phyloP scores from a whole-genome alignment of 2,329 filamentous ascomycete genomes.

The Emergomyces africanus region DNA sequence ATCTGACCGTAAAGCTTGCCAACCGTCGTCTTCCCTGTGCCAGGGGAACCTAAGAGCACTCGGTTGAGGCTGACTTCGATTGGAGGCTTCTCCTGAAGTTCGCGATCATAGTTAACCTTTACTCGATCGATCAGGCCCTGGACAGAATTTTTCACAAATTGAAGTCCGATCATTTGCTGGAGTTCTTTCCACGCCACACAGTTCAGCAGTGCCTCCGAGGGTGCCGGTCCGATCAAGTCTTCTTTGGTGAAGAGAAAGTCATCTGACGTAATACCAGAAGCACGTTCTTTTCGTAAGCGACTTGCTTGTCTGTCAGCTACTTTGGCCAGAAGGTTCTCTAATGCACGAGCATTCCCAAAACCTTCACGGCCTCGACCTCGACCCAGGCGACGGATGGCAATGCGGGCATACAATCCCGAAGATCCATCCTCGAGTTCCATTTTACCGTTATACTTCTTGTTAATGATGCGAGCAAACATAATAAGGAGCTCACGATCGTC shows the following conservation, averaged over 20 bases:
- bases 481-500: slow-evolving; percentile 48
- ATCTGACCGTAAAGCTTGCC: slow-evolving; percentile 61
- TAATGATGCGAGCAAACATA: slow-evolving; percentile 47
- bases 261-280: slow-evolving; percentile 32
- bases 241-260: slow-evolving; percentile 50
- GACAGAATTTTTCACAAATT: slow-evolving; percentile 50
- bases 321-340: slow-evolving; percentile 48
- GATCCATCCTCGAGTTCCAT: slow-evolving; percentile 51
- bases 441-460: slow-evolving; percentile 37
- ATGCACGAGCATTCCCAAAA: slow-evolving; percentile 59
- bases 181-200: slow-evolving; percentile 48
- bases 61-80: slow-evolving; percentile 53
- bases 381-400: slow-evolving; percentile 50
- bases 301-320: slow-evolving; percentile 48
- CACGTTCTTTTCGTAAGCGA: slow-evolving; percentile 40
- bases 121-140: slow-evolving; percentile 47
- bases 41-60: slow-evolving; percentile 58
- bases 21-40: slow-evolving; percentile 65
- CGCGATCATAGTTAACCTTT: slow-evolving; percentile 51
- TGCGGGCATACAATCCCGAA: slow-evolving; percentile 50
- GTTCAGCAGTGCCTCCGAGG: slow-evolving; percentile 37
- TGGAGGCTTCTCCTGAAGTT: slow-evolving; percentile 47
- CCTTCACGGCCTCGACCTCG: slow-evolving; percentile 50
- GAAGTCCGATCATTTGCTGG: slow-evolving; percentile 46
- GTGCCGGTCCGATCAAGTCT: slow-evolving; percentile 61